Evolutionary conservation across 2,329 filamentous ascomycete species (phyloP).

Genomic region (Phaeoacremonium minimum): DNA sequence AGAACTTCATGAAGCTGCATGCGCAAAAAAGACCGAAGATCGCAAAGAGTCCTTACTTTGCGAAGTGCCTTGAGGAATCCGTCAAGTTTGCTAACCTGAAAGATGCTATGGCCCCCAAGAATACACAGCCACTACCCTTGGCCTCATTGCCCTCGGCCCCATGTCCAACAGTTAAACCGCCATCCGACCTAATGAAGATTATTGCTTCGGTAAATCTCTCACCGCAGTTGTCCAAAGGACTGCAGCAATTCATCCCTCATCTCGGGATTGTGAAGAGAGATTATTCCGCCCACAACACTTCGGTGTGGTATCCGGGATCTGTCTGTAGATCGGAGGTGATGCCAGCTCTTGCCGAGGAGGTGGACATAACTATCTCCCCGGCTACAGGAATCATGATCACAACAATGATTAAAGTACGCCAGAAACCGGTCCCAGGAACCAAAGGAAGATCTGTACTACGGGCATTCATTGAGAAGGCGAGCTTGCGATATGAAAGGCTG

Average conservation of each 20-base stretch:
- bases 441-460: slow-evolving; percentile 43
- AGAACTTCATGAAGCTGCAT: slow-evolving; percentile 18
- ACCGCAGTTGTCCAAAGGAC: slow-evolving; percentile 7
- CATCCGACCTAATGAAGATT: slow-evolving; percentile 9
- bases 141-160: too few species aligned
- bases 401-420: slow-evolving; percentile 67
- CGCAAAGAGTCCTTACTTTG: slow-evolving; percentile 14
- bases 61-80: too few species aligned
- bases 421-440: slow-evolving; percentile 59
- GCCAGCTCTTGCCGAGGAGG: slow-evolving; percentile 47
- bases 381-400: slow-evolving; percentile 66
- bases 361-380: slow-evolving; percentile 71
- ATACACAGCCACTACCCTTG: too few species aligned
- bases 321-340: slow-evolving; percentile 13
- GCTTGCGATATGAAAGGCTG: slow-evolving; percentile 61
- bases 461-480: slow-evolving; percentile 47
- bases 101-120: too few species aligned
- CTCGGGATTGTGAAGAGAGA: slow-evolving; percentile 21
- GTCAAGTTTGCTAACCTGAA: too few species aligned
- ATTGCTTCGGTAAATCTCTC: slow-evolving; percentile 19
- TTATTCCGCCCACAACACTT: slow-evolving; percentile 16
- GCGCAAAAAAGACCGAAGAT: slow-evolving; percentile 15
- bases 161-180: slow-evolving; percentile 9
- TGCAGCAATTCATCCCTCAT: slow-evolving; percentile 15
- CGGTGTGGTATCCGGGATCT: slow-evolving; percentile 14